phyloP scores from a whole-genome alignment of 2,329 filamentous ascomycete species.

The Escovopsis sp. region DNA sequence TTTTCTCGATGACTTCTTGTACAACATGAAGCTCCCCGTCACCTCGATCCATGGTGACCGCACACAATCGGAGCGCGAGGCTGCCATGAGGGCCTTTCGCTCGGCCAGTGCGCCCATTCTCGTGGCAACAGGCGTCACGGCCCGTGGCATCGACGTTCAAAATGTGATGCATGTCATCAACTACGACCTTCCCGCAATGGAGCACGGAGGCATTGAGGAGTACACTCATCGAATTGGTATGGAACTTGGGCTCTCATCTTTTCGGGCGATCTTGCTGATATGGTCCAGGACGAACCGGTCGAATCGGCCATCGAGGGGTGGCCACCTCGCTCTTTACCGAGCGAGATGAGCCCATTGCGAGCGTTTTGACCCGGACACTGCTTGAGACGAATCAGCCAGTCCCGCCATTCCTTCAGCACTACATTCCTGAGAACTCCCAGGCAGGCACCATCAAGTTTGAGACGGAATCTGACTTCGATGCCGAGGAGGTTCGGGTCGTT shows the following conservation, averaged over 20 bases:
- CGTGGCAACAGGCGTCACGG: slow-evolving; percentile 72
- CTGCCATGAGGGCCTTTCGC: slow-evolving; percentile 76
- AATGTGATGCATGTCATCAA: slow-evolving; percentile 90
- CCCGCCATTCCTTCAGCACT: slow-evolving; percentile 64
- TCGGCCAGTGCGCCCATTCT: slow-evolving; percentile 61
- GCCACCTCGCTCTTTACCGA: slow-evolving; percentile 85
- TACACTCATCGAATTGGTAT: slow-evolving; percentile 89
- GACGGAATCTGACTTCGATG: slow-evolving; percentile 39
- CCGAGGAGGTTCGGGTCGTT: slow-evolving; percentile 10
- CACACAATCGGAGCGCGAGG: slow-evolving; percentile 82
- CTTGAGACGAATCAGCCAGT: slow-evolving; percentile 65
- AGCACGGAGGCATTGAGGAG: slow-evolving; percentile 79
- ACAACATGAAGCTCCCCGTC: slow-evolving; percentile 62
- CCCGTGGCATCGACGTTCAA: slow-evolving; percentile 76
- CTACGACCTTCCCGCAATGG: slow-evolving; percentile 63
- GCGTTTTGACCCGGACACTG: slow-evolving; percentile 64
- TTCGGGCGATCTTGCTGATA: too few relatives aligned
- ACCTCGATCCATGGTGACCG: slow-evolving; percentile 82
- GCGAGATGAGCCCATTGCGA: slow-evolving; percentile 55
- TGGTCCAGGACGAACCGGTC: slow-evolving; percentile 65
- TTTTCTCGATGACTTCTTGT: slow-evolving; percentile 75
- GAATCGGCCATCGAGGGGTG: slow-evolving; percentile 75
- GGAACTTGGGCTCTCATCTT: slow-evolving; percentile 9
- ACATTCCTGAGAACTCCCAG: slow-evolving; percentile 41
- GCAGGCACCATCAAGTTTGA: slow-evolving; percentile 37